phyloP scores from a whole-genome alignment of 495 filamentous ascomycete genomes.

The Neurospora hispaniola region DNA sequence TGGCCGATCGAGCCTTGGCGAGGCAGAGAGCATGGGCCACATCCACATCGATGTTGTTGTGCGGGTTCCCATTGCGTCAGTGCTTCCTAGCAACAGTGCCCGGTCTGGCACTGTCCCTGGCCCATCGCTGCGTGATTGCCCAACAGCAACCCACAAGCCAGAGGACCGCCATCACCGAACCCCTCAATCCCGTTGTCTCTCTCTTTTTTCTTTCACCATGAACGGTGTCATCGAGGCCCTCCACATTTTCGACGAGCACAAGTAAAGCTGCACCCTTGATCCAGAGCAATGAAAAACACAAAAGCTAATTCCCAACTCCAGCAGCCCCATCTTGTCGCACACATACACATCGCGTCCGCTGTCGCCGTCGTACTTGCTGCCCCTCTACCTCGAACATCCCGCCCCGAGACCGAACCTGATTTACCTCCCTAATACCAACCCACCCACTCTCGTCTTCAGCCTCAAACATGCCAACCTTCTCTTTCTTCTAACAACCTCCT shows the following conservation, averaged over 20 bases:
- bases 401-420: conserved; percentile 75
- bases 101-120: background rate
- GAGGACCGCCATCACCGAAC: background rate
- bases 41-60: background rate
- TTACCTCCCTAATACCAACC: conserved; percentile 68
- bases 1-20: background rate
- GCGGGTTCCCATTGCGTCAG: conserved; percentile 18
- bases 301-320: conserved; percentile 4
- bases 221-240: conserved; percentile 87
- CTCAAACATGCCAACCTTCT: conserved; percentile 77
- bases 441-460: conserved; percentile 84
- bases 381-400: conserved; percentile 79
- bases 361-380: conserved; percentile 62
- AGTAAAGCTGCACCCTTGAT: conserved; percentile 38
- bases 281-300: background rate
- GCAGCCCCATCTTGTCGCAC: conserved; percentile 42
- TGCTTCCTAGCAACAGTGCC: conserved; percentile 1
- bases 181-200: background rate
- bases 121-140: background rate
- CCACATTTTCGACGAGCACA: conserved; percentile 91
- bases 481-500: conserved; percentile 71
- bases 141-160: background rate
- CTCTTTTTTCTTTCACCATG: conserved; percentile 32
- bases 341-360: conserved; percentile 62
- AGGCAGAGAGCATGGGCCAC: background rate